These are phyloP conservation scores for Arxiozyma bovina DNA, from an alignment of 1,139 yeast species.

Conservation along the genomic window DNA sequence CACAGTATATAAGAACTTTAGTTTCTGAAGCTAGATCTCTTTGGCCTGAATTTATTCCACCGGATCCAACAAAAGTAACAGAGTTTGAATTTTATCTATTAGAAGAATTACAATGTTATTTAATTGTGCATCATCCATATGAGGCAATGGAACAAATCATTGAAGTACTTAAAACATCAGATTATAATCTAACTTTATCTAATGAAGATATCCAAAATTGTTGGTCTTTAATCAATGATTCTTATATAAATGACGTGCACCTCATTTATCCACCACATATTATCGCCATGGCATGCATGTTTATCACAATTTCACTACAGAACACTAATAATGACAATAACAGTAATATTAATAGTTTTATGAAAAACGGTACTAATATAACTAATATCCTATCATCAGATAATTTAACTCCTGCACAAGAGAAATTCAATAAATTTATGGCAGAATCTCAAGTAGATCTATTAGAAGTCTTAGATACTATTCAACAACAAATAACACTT, in stretches of 20 bases:
- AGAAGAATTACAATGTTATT: constrained; percentile 76
- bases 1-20: constrained; percentile 81
- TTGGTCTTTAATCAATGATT: constrained; percentile 87
- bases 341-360: background rate
- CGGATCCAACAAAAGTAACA: constrained; percentile 86
- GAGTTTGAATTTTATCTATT: constrained; percentile 91
- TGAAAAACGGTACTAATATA: background rate
- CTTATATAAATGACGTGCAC: constrained; percentile 80
- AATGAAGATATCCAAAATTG: constrained; percentile 72
- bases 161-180: constrained; percentile 36
- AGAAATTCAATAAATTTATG: constrained; percentile 49
- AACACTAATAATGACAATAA: background rate
- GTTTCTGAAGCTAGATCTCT: constrained; percentile 76
- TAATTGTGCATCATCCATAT: constrained; percentile 86
- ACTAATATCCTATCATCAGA: background rate
- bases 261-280: constrained; percentile 82
- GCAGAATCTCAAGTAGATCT: constrained; percentile 71
- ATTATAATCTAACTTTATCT: constrained; percentile 25
- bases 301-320: constrained; percentile 13
- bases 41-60: constrained; percentile 94
- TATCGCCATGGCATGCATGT: constrained; percentile 72
- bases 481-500: constrained; percentile 70
- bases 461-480: constrained; percentile 66
- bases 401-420: constrained; percentile 12
- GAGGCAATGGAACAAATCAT: constrained; percentile 56